These are phyloP conservation scores for Rhizoclosmatium globosum DNA, from an alignment of 192 early-diverging fungal genomes.

Conservation along the genomic window DNA sequence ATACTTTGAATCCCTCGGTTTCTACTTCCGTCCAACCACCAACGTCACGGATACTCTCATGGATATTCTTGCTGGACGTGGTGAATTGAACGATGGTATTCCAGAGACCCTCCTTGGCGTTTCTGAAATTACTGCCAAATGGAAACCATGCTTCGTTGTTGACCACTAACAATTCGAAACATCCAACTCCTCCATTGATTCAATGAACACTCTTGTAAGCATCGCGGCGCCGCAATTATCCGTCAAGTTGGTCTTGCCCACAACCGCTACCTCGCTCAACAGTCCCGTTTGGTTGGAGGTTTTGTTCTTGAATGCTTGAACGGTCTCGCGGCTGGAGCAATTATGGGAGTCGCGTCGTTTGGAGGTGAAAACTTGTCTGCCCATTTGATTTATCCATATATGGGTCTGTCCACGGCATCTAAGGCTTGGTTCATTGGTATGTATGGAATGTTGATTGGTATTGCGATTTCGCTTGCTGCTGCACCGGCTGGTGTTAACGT, in stretches of 20 bases:
- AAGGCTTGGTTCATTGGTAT: conserved; percentile 34
- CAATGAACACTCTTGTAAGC: no score
- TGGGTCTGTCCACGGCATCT: no score
- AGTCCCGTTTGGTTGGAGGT: conserved; percentile 28
- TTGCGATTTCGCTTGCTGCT: conserved; percentile 49
- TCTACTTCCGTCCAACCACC: conserved; percentile 23
- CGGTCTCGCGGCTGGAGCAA: conserved; percentile 42
- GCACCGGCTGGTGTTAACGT: conserved; percentile 58
- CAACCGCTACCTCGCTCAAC: conserved; percentile 48
- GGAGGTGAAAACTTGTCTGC: conserved; percentile 15
- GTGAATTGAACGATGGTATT: neutral
- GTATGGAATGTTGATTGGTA: conserved; percentile 44
- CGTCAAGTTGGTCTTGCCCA: conserved; percentile 48
- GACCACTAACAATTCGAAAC: no score
- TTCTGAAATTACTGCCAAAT: neutral
- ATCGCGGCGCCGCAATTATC: no score
- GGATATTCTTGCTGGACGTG: conserved; percentile 53
- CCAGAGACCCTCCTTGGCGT: neutral
- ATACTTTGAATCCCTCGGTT: conserved; percentile 52
- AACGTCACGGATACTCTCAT: conserved; percentile 48
- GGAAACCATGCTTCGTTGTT: no score
- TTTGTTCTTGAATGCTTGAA: conserved; percentile 54
- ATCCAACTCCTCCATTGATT: no score
- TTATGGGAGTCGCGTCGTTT: conserved; percentile 40
- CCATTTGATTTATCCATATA: neutral